A percentile compares a stretch with the other conserved stretches of the same genome.
Conservation (phyloP, 1,139 yeast species). For the Saccharomycopsis hybrid region DNA sequence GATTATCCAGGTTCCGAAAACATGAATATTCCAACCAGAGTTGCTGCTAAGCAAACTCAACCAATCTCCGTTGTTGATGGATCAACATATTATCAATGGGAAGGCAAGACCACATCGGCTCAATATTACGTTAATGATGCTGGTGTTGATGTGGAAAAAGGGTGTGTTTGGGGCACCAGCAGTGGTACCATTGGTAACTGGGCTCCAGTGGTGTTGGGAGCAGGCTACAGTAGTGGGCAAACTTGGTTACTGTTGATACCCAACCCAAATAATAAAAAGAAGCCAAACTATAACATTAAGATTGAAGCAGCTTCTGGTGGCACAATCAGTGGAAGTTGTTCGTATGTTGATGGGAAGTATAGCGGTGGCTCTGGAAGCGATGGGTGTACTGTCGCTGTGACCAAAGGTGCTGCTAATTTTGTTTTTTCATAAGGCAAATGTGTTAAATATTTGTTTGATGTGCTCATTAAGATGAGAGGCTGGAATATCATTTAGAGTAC, state of each 20-base stretch:
- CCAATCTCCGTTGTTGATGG: slow-evolving; percentile 64
- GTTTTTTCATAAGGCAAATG: slow-evolving; percentile 41
- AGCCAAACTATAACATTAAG: slow-evolving; percentile 64
- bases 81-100: slow-evolving; percentile 57
- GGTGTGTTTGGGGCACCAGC: slow-evolving; percentile 68
- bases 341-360: slow-evolving; percentile 42
- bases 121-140: slow-evolving; percentile 80
- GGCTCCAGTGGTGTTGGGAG: slow-evolving; percentile 79
- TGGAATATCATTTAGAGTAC: too few species aligned
- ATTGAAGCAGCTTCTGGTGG: slow-evolving; percentile 53
- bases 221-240: slow-evolving; percentile 57
- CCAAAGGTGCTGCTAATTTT: slow-evolving; percentile 60
- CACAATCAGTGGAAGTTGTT: slow-evolving; percentile 16
- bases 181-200: slow-evolving; percentile 64
- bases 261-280: slow-evolving; percentile 62
- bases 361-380: slow-evolving; percentile 35
- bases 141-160: slow-evolving; percentile 65
- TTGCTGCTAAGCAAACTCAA: slow-evolving; percentile 48
- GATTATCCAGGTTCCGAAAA: slow-evolving; percentile 88
- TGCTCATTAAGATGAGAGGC: neutral
- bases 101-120: slow-evolving; percentile 61
- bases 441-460: neutral
- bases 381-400: slow-evolving; percentile 74
- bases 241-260: slow-evolving; percentile 73
- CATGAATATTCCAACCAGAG: slow-evolving; percentile 76